Evolutionary conservation across 2,329 filamentous ascomycete species (phyloP), one percentile per base, ranked within the genome.

Genomic region (Alternaria ventricosa): DNA sequence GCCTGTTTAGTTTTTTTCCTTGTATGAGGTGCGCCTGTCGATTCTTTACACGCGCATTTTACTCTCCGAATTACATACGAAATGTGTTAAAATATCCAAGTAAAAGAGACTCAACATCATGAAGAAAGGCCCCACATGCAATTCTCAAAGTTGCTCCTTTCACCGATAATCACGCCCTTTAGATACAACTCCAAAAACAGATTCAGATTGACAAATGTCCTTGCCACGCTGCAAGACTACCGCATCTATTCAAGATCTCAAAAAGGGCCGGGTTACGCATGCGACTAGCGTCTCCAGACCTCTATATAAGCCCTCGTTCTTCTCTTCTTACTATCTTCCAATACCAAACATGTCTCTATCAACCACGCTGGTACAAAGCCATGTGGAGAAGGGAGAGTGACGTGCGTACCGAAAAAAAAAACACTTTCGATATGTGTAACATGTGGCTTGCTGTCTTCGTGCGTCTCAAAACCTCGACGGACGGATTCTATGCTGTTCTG

Each of bases 221-320:
- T 33, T 33, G 30, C 30, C 30, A 33, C 30, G 1, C 30, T 33
- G 30, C 30, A 33, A 33, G 30, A 33, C 13, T 33, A 13, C 0
- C 30, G 30, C 0, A 33, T 33, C 2, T 36, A 13, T 36, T 15
- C 0, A 4, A 36, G 15, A 4, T 15, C 30, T 15, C 13, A 36
- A 36, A 36, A 13, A 5, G 0, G 1, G 30, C 0, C 15, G 4
- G 4, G 4, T 15, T 0, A 36, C 30, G 30, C 30, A 4, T 0
- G 30, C 30, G 30, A 15, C 13, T 36, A 15, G 30, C 30, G 1
- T 15, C 0, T 9, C 13, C 3, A 36, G 4, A 15, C 30, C 0
- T 15, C 13, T 36, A 36, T 36, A 36, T 36, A 36, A 36, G 4
- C 30, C 30, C 13, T 36, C 30, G 30, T 15, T 36, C 30, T 15